Evolutionary conservation across 1,284 basidiomycete species (phyloP).

Genomic region (Mycena sp.): DNA sequence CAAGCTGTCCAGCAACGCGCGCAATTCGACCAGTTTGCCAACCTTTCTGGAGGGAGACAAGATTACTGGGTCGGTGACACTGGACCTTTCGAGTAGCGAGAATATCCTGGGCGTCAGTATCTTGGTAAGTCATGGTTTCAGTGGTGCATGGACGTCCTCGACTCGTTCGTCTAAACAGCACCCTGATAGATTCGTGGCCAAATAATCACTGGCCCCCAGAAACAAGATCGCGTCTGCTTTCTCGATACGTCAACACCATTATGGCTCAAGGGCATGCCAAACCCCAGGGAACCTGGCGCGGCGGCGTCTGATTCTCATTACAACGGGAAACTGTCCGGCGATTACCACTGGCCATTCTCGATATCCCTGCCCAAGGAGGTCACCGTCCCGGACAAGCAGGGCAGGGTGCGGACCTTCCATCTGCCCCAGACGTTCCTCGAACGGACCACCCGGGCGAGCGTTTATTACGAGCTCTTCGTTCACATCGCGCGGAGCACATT

Average conservation of each 20-base stretch:
- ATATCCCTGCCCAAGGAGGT: slow-evolving; percentile 46
- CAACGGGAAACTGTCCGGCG: too few relatives aligned
- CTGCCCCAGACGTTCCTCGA: slow-evolving; percentile 48
- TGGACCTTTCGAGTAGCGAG: slow-evolving; percentile 20
- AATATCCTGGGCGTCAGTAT: slow-evolving; percentile 32
- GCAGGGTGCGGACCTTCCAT: slow-evolving; percentile 21
- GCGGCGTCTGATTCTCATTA: too few relatives aligned
- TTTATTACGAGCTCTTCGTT: slow-evolving; percentile 47
- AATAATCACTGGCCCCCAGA: slow-evolving; percentile 43
- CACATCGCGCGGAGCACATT: slow-evolving; percentile 45
- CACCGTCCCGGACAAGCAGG: slow-evolving; percentile 24
- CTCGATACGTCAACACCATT: slow-evolving; percentile 41
- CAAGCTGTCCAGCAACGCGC: slow-evolving; percentile 41
- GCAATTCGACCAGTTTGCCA: slow-evolving; percentile 36
- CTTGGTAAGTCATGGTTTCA: slow-evolving; percentile 23
- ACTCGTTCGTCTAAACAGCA: background rate
- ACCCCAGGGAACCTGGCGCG: slow-evolving; percentile 34
- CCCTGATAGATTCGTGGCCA: slow-evolving; percentile 49
- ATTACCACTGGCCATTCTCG: slow-evolving; percentile 49
- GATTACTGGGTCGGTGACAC: slow-evolving; percentile 33
- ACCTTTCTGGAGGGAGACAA: slow-evolving; percentile 37
- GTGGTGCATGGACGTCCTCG: background rate
- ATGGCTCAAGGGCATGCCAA: slow-evolving; percentile 44
- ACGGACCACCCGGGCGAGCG: slow-evolving; percentile 38
- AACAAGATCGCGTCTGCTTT: slow-evolving; percentile 41